Evolutionary conservation across 108 stramenopile species (phyloP), one percentile per base, ranked within the genome.

Genomic region (Skeletonema tropicum): DNA sequence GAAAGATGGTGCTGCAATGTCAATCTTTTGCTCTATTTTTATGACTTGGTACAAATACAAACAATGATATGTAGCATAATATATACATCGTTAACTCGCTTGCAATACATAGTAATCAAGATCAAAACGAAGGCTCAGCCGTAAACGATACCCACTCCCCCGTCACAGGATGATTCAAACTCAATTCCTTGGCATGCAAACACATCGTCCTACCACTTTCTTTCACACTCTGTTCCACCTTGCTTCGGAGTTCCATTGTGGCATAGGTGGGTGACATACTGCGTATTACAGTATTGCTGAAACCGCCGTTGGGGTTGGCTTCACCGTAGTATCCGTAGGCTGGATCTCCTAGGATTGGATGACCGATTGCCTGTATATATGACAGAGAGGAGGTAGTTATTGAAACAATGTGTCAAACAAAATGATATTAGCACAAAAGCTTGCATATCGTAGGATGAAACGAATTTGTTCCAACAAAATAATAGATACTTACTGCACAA

Each of bases 341-440:
- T 19, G 85, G 85, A 82, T 96, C 95, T 19, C 92, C 95, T 8
- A 94, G 69, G 45, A 96, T 94, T 10, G 95, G 92, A 73, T 92
- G 76, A 15, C 93, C 95, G 11, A 93, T 46, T 13, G 75, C 48
- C 48, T 49, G 19, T 49, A 12, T 13, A 46, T n/a, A n/a, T n/a
- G n/a, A n/a, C n/a, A n/a, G n/a, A n/a, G n/a, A 9, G 10, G n/a
- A 0, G 17, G 17, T 3, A 0, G 17, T 3, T 6, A 17, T 0
- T 17, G 46, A 3, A 17, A 6, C 2, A 17, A n/a, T 7, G 17
- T 19, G 48, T 5, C 5, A 49, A 21, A 49, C 3, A 49, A 49
- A 49, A 49, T 5, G n/a, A 49, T n/a, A 49, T 19, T 1, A 19
- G 48, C 13, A 46, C n/a, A 49, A 0, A 49, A 0, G 17, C 6